These are phyloP conservation scores for Bonnemaisonia californica DNA, from an alignment of 31 red algal species.

Conservation along the genomic window DNA sequence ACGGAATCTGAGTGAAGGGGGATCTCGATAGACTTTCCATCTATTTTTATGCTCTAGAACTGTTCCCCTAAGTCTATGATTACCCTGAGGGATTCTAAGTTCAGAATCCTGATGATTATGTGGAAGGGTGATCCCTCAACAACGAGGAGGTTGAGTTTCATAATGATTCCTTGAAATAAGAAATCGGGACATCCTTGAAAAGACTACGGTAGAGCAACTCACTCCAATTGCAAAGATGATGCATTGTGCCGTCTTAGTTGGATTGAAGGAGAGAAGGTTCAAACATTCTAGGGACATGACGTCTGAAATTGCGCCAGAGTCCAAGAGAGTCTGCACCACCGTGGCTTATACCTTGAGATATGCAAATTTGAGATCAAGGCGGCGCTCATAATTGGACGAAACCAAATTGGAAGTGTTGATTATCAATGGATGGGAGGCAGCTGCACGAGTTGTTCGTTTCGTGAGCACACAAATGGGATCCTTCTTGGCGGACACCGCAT, in stretches of 20 bases:
- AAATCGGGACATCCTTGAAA: background rate
- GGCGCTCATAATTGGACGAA: background rate
- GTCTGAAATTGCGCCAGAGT: conserved; percentile 19
- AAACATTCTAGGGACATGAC: conserved; percentile 11
- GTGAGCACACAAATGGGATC: too few species aligned
- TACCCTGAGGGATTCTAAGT: background rate
- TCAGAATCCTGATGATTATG: background rate
- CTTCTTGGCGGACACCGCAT: too few species aligned
- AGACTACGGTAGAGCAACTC: background rate
- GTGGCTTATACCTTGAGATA: conserved; percentile 9
- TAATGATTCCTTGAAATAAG: conserved; percentile 8
- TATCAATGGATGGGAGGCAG: too few species aligned
- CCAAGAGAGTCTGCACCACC: background rate
- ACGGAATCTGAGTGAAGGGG: background rate
- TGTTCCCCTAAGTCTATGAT: background rate
- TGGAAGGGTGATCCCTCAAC: background rate
- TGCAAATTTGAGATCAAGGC: background rate
- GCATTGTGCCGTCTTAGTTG: background rate
- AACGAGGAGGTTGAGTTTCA: conserved; percentile 2
- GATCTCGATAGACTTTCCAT: background rate
- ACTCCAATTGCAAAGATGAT: conserved; percentile 7
- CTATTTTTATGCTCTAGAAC: background rate
- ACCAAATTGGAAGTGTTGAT: too few species aligned
- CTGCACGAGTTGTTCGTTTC: too few species aligned
- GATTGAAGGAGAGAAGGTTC: conserved; percentile 6